Percentiles rank a stretch among this genome's conserved stretches.
phyloP scores from a whole-genome alignment of 495 filamentous ascomycete genomes.

The Pseudomonodictys pantanalensis region DNA sequence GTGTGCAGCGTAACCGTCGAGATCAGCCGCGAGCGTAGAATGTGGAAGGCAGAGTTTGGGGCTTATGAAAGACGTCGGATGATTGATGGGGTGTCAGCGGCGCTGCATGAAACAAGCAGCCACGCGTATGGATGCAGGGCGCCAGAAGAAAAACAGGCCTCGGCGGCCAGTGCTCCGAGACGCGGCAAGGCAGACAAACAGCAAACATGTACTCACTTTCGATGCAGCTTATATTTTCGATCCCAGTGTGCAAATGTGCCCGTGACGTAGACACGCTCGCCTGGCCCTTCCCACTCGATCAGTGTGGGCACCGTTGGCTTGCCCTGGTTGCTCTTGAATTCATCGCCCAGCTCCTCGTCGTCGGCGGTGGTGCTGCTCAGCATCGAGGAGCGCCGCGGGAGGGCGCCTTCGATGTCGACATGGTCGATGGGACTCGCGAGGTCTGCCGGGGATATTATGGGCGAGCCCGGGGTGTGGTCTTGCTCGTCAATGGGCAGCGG shows the following conservation, averaged over 20 bases:
- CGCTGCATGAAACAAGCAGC: background rate
- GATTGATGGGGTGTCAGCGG: constrained; percentile 4
- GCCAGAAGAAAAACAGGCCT: background rate
- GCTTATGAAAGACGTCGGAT: background rate
- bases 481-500: constrained; percentile 91
- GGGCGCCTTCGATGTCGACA: constrained; percentile 47
- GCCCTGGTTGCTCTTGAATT: constrained; percentile 59
- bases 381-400: constrained; percentile 59
- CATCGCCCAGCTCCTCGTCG: constrained; percentile 76
- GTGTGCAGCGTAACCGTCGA: constrained; percentile 31
- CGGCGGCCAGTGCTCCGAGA: constrained; percentile 14
- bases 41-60: background rate
- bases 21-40: constrained; percentile 7
- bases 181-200: background rate
- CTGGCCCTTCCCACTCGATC: constrained; percentile 76
- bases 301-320: constrained; percentile 68
- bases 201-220: constrained; percentile 62
- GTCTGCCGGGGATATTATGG: constrained; percentile 69
- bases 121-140: constrained; percentile 8
- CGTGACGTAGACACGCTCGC: constrained; percentile 89
- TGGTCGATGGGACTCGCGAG: constrained; percentile 48
- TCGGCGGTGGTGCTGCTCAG: constrained; percentile 70
- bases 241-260: constrained; percentile 95
- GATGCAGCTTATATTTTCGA: constrained; percentile 80
- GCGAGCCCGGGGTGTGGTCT: constrained; percentile 78